Conservation (phyloP, 2,329 filamentous ascomycete genomes). For the Paracoccidioides brasiliensis region DNA sequence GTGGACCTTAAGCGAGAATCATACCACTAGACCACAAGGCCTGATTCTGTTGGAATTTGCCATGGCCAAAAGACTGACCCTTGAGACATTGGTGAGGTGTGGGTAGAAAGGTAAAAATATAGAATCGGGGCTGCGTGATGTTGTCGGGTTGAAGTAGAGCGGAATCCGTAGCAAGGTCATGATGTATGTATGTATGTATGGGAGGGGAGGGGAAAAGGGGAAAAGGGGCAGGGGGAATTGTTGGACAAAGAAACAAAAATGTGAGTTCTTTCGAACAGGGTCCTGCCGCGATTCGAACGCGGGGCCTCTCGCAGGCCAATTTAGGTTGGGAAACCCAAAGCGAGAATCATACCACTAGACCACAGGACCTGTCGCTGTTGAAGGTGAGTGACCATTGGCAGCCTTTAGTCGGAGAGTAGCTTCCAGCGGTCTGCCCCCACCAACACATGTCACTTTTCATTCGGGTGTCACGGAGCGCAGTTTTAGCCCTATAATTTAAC, state of each 20-base stretch:
- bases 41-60: not conserved
- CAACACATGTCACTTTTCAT: too few relatives aligned
- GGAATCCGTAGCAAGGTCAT: too few relatives aligned
- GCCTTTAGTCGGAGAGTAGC: too few relatives aligned
- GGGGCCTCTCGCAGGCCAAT: conserved; percentile 7
- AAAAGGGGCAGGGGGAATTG: not conserved
- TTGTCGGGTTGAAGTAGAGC: too few relatives aligned
- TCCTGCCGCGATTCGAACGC: conserved; percentile 7
- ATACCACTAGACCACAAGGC: conserved; percentile 28
- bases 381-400: too few relatives aligned
- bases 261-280: not conserved
- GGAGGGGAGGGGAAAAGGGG: not conserved
- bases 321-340: conserved; percentile 19
- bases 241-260: not conserved
- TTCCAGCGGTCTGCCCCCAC: too few relatives aligned
- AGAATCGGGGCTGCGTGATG: too few relatives aligned
- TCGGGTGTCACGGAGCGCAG: too few relatives aligned
- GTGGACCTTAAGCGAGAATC: conserved; percentile 29
- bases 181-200: too few relatives aligned
- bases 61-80: not conserved
- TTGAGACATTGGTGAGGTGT: not conserved
- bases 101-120: not conserved
- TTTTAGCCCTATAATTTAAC: too few relatives aligned
- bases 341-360: conserved; percentile 34
- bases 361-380: conserved; percentile 10